Base-by-base conservation (phyloP, 768 basidiomycete genomes). In the Krasilnikovozyma curviuscula region DNA sequence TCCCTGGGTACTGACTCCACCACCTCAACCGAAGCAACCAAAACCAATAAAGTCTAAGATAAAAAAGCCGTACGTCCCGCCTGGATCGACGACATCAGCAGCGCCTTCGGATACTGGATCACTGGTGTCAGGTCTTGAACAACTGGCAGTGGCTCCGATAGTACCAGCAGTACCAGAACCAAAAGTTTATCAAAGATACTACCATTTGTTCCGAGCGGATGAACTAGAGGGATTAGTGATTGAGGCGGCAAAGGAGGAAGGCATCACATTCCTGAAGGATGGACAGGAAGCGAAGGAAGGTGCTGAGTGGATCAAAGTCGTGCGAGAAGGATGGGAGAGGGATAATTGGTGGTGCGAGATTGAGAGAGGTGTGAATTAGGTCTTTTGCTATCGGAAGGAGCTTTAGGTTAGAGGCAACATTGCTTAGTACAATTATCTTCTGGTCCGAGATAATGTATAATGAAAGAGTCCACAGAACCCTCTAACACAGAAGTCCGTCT, bases 171-270 rank as follows among this genome's bases (percentile, higher is more conserved):
- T 44, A 31, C 35, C 52, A 41, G 35, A 50, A 57, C 49, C 63
- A 64, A 67, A 73, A 53, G 69, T 81, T 3, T 82, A 76, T 66
- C 77, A 86, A 60, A 73, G 93, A 47, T 98, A 93, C 61, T 98
- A 98, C 61, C 93, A 98, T 62, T 82, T 98, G 73, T 98, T 95
- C 60, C 72, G 75, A 0, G 68, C 74, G 35, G 82, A 79, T 18
- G 93, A 98, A 64, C 71, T 98, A 40, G 53, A 59, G 16, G 63
- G 62, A 12, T 70, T 93, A 9, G 74, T 81, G 5, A 46, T 53
- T 7, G 69, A 73, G 29, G 86, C 88, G 0, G 80, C 80, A 3
- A 52, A 59, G 25, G 73, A 67, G 21, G 61, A 84, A 50, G 72
- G 67, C 0, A 59, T 86, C 24, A 52, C 63, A 4, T 66, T 85